Evolutionary conservation across 2,329 filamentous ascomycete species (phyloP), one percentile per base, ranked within the genome.

Genomic region (Penicillium hesseltinei): DNA sequence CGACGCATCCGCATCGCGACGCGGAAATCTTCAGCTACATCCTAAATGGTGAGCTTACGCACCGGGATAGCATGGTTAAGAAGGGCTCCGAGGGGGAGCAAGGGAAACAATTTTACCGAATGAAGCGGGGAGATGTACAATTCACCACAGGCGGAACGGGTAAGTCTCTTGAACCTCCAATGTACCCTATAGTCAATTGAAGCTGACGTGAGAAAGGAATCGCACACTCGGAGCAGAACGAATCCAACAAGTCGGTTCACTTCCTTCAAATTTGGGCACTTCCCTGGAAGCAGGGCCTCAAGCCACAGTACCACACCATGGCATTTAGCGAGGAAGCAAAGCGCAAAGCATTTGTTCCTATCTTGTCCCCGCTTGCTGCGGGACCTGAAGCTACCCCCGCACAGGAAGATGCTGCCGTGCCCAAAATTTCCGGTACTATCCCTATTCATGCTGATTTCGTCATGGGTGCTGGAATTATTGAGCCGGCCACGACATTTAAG

Each of bases 11-110:
- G 27, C 92, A 96, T 75, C 84, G 88, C 62, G 89, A 96, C 73
- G 92, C 91, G 73, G 89, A 95, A 75, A 96, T 96, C 77, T 95
- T 93, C 81, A 88, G 83, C 70, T 94, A 96, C 77, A 88, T 95
- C 68, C 80, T 96, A n/a, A 85, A 81, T 46, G 91, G 92, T 62
- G 90, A 93, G 75, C 83, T 96, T 61, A 93, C 92, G 47, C 92
- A 96, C 78, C 88, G 91, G 47, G 91, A 96, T 76, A 89, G 85
- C 59, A 92, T 95, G 87, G 84, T 90, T 66, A 84, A 84, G 73
- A 90, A 87, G 75, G 85, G 85, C 45, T 75, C 79, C 21, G 86
- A 88, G 69, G 84, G 81, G 23, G 76, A 79, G 61, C 81, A 82
- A 43, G 74, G 73, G 11, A 85, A 89, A 70, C 80, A 84, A 64